Percentiles rank a stretch among this genome's conserved stretches.
phyloP scores from a whole-genome alignment of 768 basidiomycete species.

The Suillus hirtellus region DNA sequence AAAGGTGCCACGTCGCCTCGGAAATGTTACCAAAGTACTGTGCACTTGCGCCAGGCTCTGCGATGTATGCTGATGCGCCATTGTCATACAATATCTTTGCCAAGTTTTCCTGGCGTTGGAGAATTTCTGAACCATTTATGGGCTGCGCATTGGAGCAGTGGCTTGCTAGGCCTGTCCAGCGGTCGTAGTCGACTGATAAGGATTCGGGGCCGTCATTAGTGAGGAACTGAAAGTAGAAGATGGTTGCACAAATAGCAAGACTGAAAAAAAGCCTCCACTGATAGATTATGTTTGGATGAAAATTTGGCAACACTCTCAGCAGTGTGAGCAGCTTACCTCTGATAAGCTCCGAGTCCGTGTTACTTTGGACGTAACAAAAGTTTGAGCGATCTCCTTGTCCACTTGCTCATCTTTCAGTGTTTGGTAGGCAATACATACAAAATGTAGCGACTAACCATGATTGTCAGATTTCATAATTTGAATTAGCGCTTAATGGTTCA shows the following conservation, averaged over 20 bases:
- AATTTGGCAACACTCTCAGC: neutral
- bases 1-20: conserved; percentile 59
- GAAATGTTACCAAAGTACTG: conserved; percentile 77
- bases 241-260: conserved; percentile 9
- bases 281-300: neutral
- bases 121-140: conserved; percentile 47
- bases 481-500: too few species aligned
- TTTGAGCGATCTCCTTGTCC: neutral
- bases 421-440: neutral
- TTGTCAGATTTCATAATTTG: neutral
- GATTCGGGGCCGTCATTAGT: neutral
- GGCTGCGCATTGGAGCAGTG: conserved; percentile 53
- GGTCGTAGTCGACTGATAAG: conserved; percentile 2
- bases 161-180: conserved; percentile 30
- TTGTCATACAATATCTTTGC: conserved; percentile 49
- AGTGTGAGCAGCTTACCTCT: neutral
- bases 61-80: conserved; percentile 68
- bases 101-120: conserved; percentile 53
- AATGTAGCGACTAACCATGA: neutral
- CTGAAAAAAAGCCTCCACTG: conserved; percentile 12
- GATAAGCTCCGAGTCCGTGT: neutral
- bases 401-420: neutral
- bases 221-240: conserved; percentile 4
- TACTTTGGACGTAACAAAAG: neutral
- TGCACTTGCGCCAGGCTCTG: conserved; percentile 75